Conservation (phyloP, 2,329 filamentous ascomycete species). For the Nemania abortiva region DNA sequence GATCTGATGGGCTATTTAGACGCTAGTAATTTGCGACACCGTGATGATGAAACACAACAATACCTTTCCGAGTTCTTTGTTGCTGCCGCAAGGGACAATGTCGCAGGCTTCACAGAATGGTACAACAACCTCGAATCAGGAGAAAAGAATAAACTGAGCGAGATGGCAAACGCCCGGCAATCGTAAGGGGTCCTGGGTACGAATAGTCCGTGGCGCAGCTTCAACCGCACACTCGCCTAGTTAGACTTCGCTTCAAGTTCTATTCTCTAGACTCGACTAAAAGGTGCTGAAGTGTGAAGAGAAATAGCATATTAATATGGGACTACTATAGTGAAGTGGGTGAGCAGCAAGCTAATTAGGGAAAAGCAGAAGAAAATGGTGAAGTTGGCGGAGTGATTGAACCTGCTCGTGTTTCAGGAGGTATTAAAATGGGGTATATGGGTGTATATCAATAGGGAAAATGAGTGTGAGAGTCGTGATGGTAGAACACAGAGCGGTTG, state of each 20-base stretch:
- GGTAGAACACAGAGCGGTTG: slow-evolving; percentile 13
- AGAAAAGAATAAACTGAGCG: slow-evolving; percentile 68
- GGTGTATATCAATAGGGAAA: slow-evolving; percentile 19
- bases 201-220: neutral
- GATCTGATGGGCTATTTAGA: slow-evolving; percentile 85
- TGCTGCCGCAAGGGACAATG: slow-evolving; percentile 66
- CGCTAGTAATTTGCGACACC: slow-evolving; percentile 69
- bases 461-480: neutral
- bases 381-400: neutral
- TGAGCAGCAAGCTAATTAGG: neutral
- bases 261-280: neutral
- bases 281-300: neutral
- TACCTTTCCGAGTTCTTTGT: slow-evolving; percentile 88
- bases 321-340: neutral
- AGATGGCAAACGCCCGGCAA: slow-evolving; percentile 58
- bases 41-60: slow-evolving; percentile 90
- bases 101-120: slow-evolving; percentile 68
- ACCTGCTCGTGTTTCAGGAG: neutral
- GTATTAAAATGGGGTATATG: neutral
- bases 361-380: neutral
- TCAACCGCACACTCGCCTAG: neutral
- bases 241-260: neutral
- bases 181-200: slow-evolving; percentile 15
- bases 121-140: slow-evolving; percentile 67
- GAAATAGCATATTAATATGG: neutral